Percentiles rank a stretch among this genome's conserved stretches.
phyloP scores from a whole-genome alignment of 2,329 filamentous ascomycete species.

The Cordyceps tenuipes region DNA sequence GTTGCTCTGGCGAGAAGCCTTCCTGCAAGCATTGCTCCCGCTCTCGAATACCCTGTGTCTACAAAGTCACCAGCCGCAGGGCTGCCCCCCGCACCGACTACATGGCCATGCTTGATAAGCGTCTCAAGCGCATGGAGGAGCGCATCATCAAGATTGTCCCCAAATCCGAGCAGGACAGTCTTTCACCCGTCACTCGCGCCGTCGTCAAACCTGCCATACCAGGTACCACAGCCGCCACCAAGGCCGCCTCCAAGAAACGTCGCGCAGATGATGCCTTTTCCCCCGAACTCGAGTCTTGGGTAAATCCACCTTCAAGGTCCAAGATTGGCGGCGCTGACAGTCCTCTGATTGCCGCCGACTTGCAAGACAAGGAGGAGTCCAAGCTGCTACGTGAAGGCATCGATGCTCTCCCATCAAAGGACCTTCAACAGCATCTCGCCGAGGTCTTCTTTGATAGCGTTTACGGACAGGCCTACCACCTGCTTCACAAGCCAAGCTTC shows the following conservation, averaged over 20 bases:
- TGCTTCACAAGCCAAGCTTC: slow-evolving; percentile 94
- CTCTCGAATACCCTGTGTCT: slow-evolving; percentile 90
- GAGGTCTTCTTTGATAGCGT: slow-evolving; percentile 94
- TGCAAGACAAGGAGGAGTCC: slow-evolving; percentile 63
- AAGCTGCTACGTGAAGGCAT: slow-evolving; percentile 73
- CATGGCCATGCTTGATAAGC: slow-evolving; percentile 97
- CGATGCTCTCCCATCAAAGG: slow-evolving; percentile 73
- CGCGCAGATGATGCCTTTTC: slow-evolving; percentile 82
- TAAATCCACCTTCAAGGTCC: slow-evolving; percentile 48
- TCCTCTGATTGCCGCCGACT: slow-evolving; percentile 42
- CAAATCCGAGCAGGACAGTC: slow-evolving; percentile 66
- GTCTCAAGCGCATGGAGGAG: slow-evolving; percentile 94
- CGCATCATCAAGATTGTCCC: slow-evolving; percentile 93
- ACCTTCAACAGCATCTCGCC: slow-evolving; percentile 86
- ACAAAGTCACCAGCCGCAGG: slow-evolving; percentile 93
- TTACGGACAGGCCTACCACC: slow-evolving; percentile 89
- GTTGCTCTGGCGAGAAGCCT: slow-evolving; percentile 94
- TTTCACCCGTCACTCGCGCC: slow-evolving; percentile 64
- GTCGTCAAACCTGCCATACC: slow-evolving; percentile 73
- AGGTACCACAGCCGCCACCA: slow-evolving; percentile 36
- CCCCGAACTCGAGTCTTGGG: slow-evolving; percentile 73
- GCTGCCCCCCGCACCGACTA: slow-evolving; percentile 93
- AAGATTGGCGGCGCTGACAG: slow-evolving; percentile 34
- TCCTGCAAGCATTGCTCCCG: slow-evolving; percentile 93
- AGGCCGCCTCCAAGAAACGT: slow-evolving; percentile 63